These are phyloP conservation scores for Lumnitzera littorea DNA, from an alignment of 345 rosid species.

Conservation along the genomic window DNA sequence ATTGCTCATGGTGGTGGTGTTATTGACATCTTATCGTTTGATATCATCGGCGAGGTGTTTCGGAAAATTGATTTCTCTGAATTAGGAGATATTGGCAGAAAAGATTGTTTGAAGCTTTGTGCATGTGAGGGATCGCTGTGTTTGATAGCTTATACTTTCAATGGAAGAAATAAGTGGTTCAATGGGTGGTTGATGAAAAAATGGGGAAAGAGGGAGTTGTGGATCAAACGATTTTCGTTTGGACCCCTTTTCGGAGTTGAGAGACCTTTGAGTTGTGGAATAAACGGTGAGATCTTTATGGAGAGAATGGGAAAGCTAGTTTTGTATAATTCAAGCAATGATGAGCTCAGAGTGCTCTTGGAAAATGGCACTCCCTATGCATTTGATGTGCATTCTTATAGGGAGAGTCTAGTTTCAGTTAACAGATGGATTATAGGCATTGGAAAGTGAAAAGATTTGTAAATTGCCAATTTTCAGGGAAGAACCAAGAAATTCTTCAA, in stretches of 20 bases:
- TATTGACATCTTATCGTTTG: neutral
- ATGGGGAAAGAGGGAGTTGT: neutral
- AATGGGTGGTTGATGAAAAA: neutral
- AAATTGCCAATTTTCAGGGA: no score
- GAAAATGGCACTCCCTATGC: neutral
- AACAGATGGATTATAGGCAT: neutral
- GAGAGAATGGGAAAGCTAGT: neutral
- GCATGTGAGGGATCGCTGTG: neutral
- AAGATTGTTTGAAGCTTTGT: neutral
- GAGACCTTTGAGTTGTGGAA: constrained; percentile 2
- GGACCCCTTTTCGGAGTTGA: constrained; percentile 1
- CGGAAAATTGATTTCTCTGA: no score
- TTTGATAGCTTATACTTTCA: constrained; percentile 1
- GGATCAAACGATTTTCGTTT: constrained; percentile 1
- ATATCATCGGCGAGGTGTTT: neutral
- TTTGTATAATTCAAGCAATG: no score
- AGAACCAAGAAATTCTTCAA: no score
- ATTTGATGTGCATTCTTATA: neutral
- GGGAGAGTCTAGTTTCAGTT: constrained; percentile 1
- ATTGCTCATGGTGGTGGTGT: constrained; percentile 3
- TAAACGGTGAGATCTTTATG: neutral
- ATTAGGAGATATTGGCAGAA: no score
- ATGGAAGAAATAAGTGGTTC: constrained; percentile 2
- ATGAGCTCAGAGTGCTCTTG: neutral
- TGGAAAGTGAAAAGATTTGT: no score